phyloP scores from a whole-genome alignment of 202 grass and related monocot genomes.

The Schoenoplectus tabernaemontani region DNA sequence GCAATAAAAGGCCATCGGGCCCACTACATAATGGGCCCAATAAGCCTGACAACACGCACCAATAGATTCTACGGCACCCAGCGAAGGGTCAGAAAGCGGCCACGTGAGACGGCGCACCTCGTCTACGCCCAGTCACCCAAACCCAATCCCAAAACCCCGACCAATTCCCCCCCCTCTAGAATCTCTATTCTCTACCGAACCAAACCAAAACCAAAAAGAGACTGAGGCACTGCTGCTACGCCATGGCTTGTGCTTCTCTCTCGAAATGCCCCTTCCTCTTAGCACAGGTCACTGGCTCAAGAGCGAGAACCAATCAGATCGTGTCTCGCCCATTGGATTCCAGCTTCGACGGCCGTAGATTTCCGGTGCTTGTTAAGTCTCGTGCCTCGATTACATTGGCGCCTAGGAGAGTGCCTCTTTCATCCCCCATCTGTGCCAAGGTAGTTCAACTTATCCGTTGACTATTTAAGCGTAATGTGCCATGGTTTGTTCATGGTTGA shows the following conservation, averaged over 20 bases:
- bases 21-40: not conserved
- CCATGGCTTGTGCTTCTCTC: conserved; percentile 13
- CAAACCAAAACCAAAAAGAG: not conserved
- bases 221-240: not conserved
- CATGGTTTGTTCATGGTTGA: not conserved
- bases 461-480: not conserved
- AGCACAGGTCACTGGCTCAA: not conserved
- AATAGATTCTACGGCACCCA: not conserved
- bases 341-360: not conserved
- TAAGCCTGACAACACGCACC: not conserved
- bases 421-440: conserved; percentile 17
- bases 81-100: conserved; percentile 33
- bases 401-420: not conserved
- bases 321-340: not conserved
- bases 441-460: not conserved
- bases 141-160: conserved; percentile 12
- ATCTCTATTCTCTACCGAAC: conserved; percentile 30
- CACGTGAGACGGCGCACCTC: conserved; percentile 31
- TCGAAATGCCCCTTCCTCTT: not conserved
- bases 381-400: not conserved
- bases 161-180: conserved; percentile 1
- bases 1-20: not conserved
- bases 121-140: conserved; percentile 18
- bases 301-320: not conserved
- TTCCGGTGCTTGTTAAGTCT: conserved; percentile 9